These are phyloP conservation scores for Phytophthora colocasiae DNA, from an alignment of 352 stramenopile genomes.

Conservation along the genomic window DNA sequence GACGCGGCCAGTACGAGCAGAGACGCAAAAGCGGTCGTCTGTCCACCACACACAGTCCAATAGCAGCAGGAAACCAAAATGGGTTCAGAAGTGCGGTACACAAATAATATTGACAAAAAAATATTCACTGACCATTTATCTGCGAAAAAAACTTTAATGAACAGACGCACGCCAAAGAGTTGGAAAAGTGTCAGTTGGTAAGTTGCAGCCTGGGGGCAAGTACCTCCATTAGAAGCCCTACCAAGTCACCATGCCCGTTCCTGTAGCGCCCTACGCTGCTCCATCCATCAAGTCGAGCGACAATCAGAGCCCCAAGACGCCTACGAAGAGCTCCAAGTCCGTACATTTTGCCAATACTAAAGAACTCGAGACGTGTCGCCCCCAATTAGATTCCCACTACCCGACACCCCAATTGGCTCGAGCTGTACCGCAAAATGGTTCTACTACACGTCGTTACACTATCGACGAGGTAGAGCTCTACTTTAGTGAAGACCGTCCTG, in stretches of 20 bases:
- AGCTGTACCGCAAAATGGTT: conserved; percentile 53
- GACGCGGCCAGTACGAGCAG: neutral
- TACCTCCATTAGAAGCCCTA: neutral
- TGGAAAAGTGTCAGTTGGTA: conserved; percentile 13
- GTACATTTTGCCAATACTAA: conserved; percentile 63
- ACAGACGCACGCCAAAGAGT: neutral
- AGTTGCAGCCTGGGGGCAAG: conserved; percentile 10
- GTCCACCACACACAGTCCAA: conserved; percentile 6
- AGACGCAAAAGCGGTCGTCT: conserved; percentile 1
- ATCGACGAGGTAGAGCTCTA: conserved; percentile 72
- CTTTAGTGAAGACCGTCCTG: conserved; percentile 61
- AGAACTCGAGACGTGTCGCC: conserved; percentile 40
- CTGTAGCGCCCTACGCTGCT: conserved; percentile 11
- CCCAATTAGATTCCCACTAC: conserved; percentile 56
- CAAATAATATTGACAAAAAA: neutral
- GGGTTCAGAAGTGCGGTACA: conserved; percentile 20
- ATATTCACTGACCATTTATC: conserved; percentile 1
- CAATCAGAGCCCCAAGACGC: conserved; percentile 8
- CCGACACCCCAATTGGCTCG: conserved; percentile 42
- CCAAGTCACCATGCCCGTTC: too few relatives aligned
- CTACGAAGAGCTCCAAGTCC: conserved; percentile 33
- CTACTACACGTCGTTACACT: conserved; percentile 54
- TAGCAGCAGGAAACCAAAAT: conserved; percentile 2
- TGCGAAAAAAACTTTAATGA: conserved; percentile 20
- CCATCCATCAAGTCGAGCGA: neutral